Percentiles rank a stretch among this genome's conserved stretches.
Conservation (phyloP, 2,329 filamentous ascomycete genomes). For the Sporothrix sp. region DNA sequence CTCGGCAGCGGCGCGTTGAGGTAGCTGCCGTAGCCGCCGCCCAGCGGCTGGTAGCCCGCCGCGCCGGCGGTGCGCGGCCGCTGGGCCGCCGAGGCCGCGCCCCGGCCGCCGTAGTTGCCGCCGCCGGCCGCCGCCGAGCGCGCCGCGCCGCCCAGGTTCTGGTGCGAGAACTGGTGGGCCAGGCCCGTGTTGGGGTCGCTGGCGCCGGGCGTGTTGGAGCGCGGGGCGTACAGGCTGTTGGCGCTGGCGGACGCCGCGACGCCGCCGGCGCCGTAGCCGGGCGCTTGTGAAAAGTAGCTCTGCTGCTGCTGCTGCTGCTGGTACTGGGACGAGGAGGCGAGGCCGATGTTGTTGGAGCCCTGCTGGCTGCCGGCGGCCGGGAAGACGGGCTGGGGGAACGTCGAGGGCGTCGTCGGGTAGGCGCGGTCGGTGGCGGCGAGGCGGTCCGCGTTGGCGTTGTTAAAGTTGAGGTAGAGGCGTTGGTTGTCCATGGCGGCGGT, state of each 20-base stretch:
- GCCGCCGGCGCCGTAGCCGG: not conserved
- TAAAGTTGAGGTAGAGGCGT: slow-evolving; percentile 57
- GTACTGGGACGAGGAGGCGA: slow-evolving; percentile 31
- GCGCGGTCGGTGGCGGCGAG: slow-evolving; percentile 54
- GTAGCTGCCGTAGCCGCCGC: slow-evolving; percentile 55
- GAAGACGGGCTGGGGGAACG: slow-evolving; percentile 84
- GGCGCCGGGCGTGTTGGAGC: slow-evolving; percentile 48
- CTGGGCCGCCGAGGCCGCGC: slow-evolving; percentile 56
- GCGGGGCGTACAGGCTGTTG: slow-evolving; percentile 36
- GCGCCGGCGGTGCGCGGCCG: slow-evolving; percentile 78
- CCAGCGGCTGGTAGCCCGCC: slow-evolving; percentile 45
- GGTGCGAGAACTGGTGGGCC: slow-evolving; percentile 92
- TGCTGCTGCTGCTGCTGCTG: slow-evolving; percentile 22
- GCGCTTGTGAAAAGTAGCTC: slow-evolving; percentile 55
- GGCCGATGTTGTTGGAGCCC: slow-evolving; percentile 31
- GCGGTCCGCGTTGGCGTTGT: slow-evolving; percentile 48
- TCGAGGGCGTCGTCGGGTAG: slow-evolving; percentile 85
- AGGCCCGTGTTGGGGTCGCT: slow-evolving; percentile 77
- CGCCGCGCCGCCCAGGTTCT: slow-evolving; percentile 71
- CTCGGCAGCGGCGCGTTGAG: slow-evolving; percentile 58
- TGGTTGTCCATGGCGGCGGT: slow-evolving; percentile 41
- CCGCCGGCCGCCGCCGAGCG: slow-evolving; percentile 41
- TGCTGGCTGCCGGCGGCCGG: slow-evolving; percentile 31
- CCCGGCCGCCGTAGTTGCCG: slow-evolving; percentile 56
- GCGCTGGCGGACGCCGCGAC: slow-evolving; percentile 4